Base-by-base conservation (phyloP, 1,284 basidiomycete species). In the Puccinia coronata region DNA sequence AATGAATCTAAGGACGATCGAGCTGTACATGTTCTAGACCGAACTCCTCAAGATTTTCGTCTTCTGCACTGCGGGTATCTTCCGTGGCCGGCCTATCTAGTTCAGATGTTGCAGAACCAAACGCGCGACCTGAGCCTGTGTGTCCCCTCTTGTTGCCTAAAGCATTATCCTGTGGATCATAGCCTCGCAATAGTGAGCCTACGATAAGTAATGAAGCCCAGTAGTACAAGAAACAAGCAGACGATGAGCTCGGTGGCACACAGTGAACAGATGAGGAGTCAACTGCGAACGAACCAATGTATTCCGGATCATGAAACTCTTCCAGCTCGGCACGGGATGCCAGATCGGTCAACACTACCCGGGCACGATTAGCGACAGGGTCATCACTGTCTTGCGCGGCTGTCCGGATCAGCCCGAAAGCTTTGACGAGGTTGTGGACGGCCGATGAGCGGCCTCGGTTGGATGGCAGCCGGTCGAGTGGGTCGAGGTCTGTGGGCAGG, bases 371-470 rank as follows among this genome's bases (percentile, higher is more conserved):
- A 34, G 23, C 20, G 82, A 6, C 9, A 36, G 47, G 28, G 5
- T 53, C 14, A n/a, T n/a, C n/a, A n/a, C n/a, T n/a, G 31, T 57
- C 18, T 11, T 57, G 14, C 1, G 41, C 84, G 18, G 85, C 73
- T 28, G 85, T 84, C 20, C 87, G 86, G 53, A 92, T 86, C 0
- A 94, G 87, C 0, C 89, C 90, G 57, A 92, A 88, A 0, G 90
- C 86, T 41, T 88, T 88, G 75, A 91, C 87, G 16, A 96, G 88
- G 0, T 90, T 90, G 84, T 97, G 94, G 1, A 96, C 93, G 6
- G 94, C 85, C 0, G 90, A 85, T 0, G 94, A 95, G n/a, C 95
- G 89, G 20, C 91, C 91, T 74, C 86, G 88, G 85, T 97, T 96
- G 0, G 93, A 93, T 0, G 95, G 95, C 0, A 96, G 89, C 4